Conservation (phyloP, 495 filamentous ascomycete species). For the Corynascus novoguineensis region DNA sequence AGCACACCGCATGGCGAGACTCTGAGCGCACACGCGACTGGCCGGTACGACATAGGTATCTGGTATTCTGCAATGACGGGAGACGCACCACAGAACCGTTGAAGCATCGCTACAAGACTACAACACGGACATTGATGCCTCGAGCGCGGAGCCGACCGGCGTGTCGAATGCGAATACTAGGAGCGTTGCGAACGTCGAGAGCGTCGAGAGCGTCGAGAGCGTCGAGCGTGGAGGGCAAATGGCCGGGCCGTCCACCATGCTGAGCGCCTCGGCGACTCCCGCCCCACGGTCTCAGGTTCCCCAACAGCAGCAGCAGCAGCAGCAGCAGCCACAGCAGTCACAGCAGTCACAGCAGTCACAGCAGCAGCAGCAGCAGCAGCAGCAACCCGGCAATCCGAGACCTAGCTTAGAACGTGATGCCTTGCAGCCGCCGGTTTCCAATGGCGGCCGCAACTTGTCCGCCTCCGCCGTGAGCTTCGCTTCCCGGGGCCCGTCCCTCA, state of each 20-base stretch:
- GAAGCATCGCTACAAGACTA: too few relatives aligned
- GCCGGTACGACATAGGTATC: neutral
- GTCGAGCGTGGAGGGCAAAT: slow-evolving; percentile 43
- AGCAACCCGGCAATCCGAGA: slow-evolving; percentile 25
- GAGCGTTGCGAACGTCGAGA: slow-evolving; percentile 24
- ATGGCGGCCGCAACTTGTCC: slow-evolving; percentile 47
- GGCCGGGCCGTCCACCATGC: slow-evolving; percentile 53
- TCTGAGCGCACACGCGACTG: slow-evolving; percentile 1
- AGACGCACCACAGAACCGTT: neutral
- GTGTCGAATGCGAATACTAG: slow-evolving; percentile 22
- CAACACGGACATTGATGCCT: slow-evolving; percentile 10
- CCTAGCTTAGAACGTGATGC: slow-evolving; percentile 52
- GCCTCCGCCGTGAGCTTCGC: slow-evolving; percentile 57
- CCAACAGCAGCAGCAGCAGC: slow-evolving; percentile 35
- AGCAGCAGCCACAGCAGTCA: neutral
- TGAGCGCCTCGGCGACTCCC: slow-evolving; percentile 62
- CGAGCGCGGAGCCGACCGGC: slow-evolving; percentile 12
- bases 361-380: slow-evolving; percentile 1
- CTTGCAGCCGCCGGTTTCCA: slow-evolving; percentile 36
- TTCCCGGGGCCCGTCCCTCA: slow-evolving; percentile 58
- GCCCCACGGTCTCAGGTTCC: slow-evolving; percentile 62
- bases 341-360: slow-evolving; percentile 2
- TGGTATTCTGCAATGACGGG: slow-evolving; percentile 1
- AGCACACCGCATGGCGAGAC: neutral
- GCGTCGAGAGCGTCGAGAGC: slow-evolving; percentile 30